Conservation (phyloP, 2,329 filamentous ascomycete genomes). For the Arthrocladium fulminans region DNA sequence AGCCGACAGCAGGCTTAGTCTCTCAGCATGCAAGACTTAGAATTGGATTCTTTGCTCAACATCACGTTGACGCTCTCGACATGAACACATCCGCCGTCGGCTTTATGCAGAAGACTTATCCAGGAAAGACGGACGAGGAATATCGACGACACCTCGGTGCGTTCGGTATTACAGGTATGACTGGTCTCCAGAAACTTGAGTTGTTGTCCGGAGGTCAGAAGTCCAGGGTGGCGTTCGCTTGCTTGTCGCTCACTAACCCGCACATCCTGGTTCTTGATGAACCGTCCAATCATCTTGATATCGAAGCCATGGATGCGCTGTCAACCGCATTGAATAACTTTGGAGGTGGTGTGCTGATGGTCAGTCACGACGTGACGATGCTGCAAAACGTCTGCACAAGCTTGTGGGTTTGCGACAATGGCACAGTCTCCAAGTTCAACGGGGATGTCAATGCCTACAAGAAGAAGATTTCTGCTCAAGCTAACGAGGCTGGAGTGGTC, state of each 20-base stretch:
- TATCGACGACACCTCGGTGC: constrained; percentile 92
- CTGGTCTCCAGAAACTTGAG: constrained; percentile 91
- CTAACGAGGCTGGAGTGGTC: constrained; percentile 78
- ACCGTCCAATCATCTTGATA: constrained; percentile 96
- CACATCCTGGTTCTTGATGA: constrained; percentile 97
- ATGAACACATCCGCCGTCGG: constrained; percentile 79
- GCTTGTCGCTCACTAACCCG: constrained; percentile 81
- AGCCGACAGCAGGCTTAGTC: constrained; percentile 69
- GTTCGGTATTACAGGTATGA: constrained; percentile 79
- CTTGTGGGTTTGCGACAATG: constrained; percentile 92
- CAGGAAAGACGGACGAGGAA: constrained; percentile 87
- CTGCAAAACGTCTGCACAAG: constrained; percentile 89
- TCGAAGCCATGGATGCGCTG: constrained; percentile 96
- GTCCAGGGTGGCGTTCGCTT: constrained; percentile 96
- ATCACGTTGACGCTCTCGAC: constrained; percentile 94
- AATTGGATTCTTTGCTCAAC: constrained; percentile 94
- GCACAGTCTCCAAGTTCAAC: constrained; percentile 90
- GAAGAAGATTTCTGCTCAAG: constrained; percentile 86
- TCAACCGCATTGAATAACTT: constrained; percentile 75
- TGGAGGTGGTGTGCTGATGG: constrained; percentile 93
- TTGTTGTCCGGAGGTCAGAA: constrained; percentile 95
- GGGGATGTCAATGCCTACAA: constrained; percentile 96
- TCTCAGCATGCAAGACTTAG: constrained; percentile 80
- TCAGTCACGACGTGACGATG: constrained; percentile 98
- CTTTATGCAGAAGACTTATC: constrained; percentile 91